Conservation (phyloP, 2,329 filamentous ascomycete species). For the Sarocladium oryzae region DNA sequence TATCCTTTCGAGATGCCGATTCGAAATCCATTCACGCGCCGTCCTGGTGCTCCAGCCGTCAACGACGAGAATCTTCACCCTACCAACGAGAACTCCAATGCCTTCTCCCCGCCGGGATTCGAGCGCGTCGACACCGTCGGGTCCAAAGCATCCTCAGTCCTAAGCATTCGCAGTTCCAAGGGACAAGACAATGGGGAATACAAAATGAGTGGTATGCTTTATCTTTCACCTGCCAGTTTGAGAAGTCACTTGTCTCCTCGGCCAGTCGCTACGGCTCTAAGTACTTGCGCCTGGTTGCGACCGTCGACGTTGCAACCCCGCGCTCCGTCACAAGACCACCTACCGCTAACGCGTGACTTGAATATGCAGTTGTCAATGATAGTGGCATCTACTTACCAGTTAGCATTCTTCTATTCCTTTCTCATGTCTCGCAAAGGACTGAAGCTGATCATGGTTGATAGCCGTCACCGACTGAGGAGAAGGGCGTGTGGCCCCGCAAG, state of each 20-base stretch:
- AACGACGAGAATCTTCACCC: constrained; percentile 48
- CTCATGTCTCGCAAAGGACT: no score
- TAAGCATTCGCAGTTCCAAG: constrained; percentile 55
- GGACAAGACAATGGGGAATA: constrained; percentile 65
- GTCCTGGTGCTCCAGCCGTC: constrained; percentile 38
- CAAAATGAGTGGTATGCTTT: constrained; percentile 69
- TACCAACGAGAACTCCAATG: constrained; percentile 23
- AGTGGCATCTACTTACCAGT: constrained; percentile 92
- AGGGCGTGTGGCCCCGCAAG: constrained; percentile 65
- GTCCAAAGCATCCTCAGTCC: constrained; percentile 53
- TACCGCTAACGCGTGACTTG: constrained; percentile 18
- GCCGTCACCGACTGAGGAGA: constrained; percentile 86
- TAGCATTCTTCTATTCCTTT: constrained; percentile 33
- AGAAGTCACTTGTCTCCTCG: neutral
- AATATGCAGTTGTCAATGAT: constrained; percentile 76
- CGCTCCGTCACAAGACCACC: constrained; percentile 18
- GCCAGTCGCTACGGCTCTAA: neutral
- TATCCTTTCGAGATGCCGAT: constrained; percentile 52
- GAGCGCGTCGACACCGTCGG: constrained; percentile 57
- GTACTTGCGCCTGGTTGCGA: neutral
- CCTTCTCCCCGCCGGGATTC: constrained; percentile 34
- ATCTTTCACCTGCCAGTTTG: neutral
- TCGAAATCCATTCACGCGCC: constrained; percentile 65
- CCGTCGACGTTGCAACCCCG: constrained; percentile 9
- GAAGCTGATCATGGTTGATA: constrained; percentile 26